A percentile compares a stretch with the other conserved stretches of the same genome.
Evolutionary conservation across 164 flowering plant genomes (phyloP).

Genomic region (Litsea cubeba): DNA sequence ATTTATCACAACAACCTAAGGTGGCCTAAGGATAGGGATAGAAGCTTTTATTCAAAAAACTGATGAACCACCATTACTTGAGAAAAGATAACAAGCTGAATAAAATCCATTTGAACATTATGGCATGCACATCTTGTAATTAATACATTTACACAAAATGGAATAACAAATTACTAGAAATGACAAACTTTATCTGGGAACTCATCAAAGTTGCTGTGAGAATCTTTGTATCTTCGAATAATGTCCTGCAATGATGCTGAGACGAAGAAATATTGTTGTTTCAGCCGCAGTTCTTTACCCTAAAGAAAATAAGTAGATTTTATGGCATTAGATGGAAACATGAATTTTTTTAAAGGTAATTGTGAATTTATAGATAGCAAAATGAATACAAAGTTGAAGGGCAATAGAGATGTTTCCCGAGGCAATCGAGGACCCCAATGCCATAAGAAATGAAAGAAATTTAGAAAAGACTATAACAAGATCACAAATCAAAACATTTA

Average conservation of each 20-base stretch:
- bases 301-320: constrained; percentile 11
- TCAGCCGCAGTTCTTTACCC: constrained; percentile 60
- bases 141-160: neutral
- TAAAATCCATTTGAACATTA: neutral
- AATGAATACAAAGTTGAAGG: no score
- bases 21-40: neutral
- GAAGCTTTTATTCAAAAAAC: neutral
- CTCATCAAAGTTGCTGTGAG: constrained; percentile 34
- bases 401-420: no score
- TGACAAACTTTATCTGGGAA: constrained; percentile 46
- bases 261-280: constrained; percentile 62
- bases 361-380: no score
- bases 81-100: neutral
- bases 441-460: no score
- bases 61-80: neutral
- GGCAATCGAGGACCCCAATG: no score
- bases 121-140: neutral
- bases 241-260: constrained; percentile 62
- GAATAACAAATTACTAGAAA: neutral
- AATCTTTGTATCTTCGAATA: constrained; percentile 50
- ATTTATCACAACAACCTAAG: no score
- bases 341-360: no score
- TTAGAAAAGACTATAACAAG: no score
- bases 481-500: no score
- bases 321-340: neutral